These are phyloP conservation scores for Euphorbia pulcherrima DNA, from an alignment of 345 rosid species.

Conservation along the genomic window DNA sequence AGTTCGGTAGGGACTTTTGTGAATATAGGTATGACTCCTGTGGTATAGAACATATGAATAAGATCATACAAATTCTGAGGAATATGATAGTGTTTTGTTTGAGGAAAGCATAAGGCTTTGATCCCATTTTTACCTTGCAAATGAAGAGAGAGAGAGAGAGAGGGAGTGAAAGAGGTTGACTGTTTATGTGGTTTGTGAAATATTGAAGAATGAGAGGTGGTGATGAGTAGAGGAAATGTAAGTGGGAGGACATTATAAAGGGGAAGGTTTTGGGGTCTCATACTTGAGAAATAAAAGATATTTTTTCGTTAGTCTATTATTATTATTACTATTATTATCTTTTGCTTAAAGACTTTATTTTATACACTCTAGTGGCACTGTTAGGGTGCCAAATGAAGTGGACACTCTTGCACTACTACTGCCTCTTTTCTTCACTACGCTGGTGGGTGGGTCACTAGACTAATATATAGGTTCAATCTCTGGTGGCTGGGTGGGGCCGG, in stretches of 20 bases:
- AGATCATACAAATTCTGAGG: slow-evolving; percentile 44
- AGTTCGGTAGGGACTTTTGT: slow-evolving; percentile 33
- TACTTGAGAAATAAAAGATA: slow-evolving; percentile 19
- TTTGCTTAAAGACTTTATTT: no score
- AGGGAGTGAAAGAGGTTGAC: slow-evolving; percentile 18
- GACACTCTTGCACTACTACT: no score
- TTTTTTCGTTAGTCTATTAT: background rate
- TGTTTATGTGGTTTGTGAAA: slow-evolving; percentile 12
- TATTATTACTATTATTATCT: background rate
- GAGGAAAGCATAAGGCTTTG: slow-evolving; percentile 35
- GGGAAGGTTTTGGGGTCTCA: slow-evolving; percentile 52
- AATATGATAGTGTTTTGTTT: slow-evolving; percentile 41
- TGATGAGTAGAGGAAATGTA: slow-evolving; percentile 35
- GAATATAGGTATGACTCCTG: slow-evolving; percentile 47
- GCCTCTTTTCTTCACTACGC: no score
- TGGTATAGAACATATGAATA: slow-evolving; percentile 57
- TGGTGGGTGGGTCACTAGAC: no score
- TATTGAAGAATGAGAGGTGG: slow-evolving; percentile 27
- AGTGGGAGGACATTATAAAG: slow-evolving; percentile 64
- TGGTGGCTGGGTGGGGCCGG: no score
- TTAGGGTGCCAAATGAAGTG: no score
- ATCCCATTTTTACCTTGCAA: slow-evolving; percentile 38
- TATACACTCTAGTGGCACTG: no score
- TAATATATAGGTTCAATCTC: no score
- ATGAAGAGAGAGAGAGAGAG: slow-evolving; percentile 14